Percentiles rank a stretch among this genome's conserved stretches.
Evolutionary conservation across 768 basidiomycete genomes (phyloP).

Genomic region (Serpula lacrymans): DNA sequence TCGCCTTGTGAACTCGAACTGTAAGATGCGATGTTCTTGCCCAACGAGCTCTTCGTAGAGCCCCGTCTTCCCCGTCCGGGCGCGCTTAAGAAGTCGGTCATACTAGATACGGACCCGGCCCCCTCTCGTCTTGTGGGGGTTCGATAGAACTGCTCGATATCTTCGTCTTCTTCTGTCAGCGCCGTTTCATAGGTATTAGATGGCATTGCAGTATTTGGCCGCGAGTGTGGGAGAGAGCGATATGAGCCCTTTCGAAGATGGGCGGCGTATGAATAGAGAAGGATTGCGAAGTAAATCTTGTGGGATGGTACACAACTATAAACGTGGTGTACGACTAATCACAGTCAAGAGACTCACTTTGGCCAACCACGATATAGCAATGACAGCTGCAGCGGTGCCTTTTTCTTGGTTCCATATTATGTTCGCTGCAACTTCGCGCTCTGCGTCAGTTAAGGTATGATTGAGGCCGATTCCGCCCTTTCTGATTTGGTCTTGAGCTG

Average conservation of each 20-base stretch:
- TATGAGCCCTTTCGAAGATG: conserved; percentile 93
- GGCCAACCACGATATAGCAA: conserved; percentile 79
- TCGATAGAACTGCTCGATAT: conserved; percentile 66
- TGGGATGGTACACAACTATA: neutral
- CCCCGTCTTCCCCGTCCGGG: conserved; percentile 36
- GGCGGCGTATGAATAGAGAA: conserved; percentile 90
- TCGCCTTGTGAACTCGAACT: conserved; percentile 34
- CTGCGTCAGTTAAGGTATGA: conserved; percentile 56
- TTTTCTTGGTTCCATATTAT: conserved; percentile 90
- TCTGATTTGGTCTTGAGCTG: conserved; percentile 86
- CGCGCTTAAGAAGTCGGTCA: conserved; percentile 63
- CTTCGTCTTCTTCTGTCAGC: conserved; percentile 56
- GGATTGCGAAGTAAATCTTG: conserved; percentile 88
- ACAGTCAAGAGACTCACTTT: conserved; percentile 62
- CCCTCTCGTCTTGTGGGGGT: conserved; percentile 46
- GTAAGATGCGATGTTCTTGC: conserved; percentile 30
- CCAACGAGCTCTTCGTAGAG: conserved; percentile 20
- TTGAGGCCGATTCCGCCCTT: conserved; percentile 49
- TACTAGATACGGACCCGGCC: conserved; percentile 47
- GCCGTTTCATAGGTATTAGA: conserved; percentile 23
- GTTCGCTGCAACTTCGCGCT: conserved; percentile 71
- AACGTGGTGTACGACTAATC: neutral
- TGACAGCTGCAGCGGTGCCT: conserved; percentile 69
- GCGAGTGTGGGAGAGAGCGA: conserved; percentile 60
- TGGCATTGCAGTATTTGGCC: conserved; percentile 10